Conservation (phyloP, 768 basidiomycete genomes). For the Mycena leptocephala region DNA sequence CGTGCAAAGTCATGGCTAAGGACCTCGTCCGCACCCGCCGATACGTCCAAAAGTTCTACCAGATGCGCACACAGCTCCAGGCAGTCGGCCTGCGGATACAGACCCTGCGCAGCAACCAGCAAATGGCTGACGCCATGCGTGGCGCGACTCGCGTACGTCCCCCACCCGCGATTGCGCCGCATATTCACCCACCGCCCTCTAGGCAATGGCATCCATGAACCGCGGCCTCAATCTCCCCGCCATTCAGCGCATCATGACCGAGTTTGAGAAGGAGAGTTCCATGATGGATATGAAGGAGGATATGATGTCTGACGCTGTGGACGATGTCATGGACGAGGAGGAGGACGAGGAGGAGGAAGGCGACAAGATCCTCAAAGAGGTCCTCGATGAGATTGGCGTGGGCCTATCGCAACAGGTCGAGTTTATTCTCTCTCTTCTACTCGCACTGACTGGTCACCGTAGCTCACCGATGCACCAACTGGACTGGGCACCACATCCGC, state of each 20-base stretch:
- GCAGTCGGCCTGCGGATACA: slow-evolving; percentile 97
- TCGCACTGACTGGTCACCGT: slow-evolving; percentile 34
- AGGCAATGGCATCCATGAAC: slow-evolving; percentile 99
- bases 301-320: slow-evolving; percentile 99
- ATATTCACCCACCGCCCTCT: slow-evolving; percentile 15
- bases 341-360: slow-evolving; percentile 98
- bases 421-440: slow-evolving; percentile 1
- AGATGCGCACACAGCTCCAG: slow-evolving; percentile 98
- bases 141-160: slow-evolving; percentile 92
- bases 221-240: slow-evolving; percentile 94
- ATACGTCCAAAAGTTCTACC: slow-evolving; percentile 98
- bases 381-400: slow-evolving; percentile 97
- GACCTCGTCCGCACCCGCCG: slow-evolving; percentile 96
- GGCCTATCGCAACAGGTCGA: slow-evolving; percentile 87
- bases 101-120: slow-evolving; percentile 95
- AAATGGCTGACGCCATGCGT: slow-evolving; percentile 99
- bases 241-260: slow-evolving; percentile 97
- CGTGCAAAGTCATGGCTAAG: slow-evolving; percentile 99
- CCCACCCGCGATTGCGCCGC: neutral
- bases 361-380: slow-evolving; percentile 95
- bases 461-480: slow-evolving; percentile 91
- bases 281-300: slow-evolving; percentile 99
- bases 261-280: slow-evolving; percentile 97
- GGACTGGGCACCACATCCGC: slow-evolving; percentile 75
- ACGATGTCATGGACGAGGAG: slow-evolving; percentile 97